phyloP scores from a whole-genome alignment of 140 eudicot species.

The Anethum foeniculum region DNA sequence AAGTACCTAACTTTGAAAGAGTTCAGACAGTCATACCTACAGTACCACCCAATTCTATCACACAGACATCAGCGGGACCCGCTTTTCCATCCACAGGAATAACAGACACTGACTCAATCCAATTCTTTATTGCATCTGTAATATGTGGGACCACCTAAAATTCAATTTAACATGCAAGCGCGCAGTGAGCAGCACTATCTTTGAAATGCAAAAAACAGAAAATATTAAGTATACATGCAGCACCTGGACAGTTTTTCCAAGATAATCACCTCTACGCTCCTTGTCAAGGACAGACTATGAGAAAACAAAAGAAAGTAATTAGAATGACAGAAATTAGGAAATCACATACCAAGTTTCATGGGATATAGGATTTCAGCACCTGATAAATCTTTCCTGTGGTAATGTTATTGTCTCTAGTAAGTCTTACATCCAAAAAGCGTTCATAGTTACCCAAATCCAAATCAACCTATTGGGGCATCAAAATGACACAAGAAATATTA shows the following conservation, averaged over 20 bases:
- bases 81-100: slow-evolving; percentile 86
- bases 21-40: slow-evolving; percentile 46
- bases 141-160: slow-evolving; percentile 89
- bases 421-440: slow-evolving; percentile 81
- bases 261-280: slow-evolving; percentile 88
- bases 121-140: slow-evolving; percentile 84
- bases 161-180: slow-evolving; percentile 17
- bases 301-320: slow-evolving; percentile 5
- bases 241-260: slow-evolving; percentile 96
- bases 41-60: slow-evolving; percentile 93
- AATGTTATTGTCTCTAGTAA: slow-evolving; percentile 89
- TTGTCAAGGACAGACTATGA: slow-evolving; percentile 52
- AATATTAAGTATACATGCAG: slow-evolving; percentile 10
- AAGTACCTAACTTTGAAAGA: background rate
- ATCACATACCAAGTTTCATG: background rate
- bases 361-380: slow-evolving; percentile 31
- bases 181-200: slow-evolving; percentile 15
- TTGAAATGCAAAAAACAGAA: background rate
- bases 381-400: slow-evolving; percentile 92
- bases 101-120: slow-evolving; percentile 79
- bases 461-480: slow-evolving; percentile 46
- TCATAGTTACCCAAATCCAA: slow-evolving; percentile 86
- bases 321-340: background rate
- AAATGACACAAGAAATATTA: background rate
- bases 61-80: slow-evolving; percentile 95